A percentile compares a stretch with the other conserved stretches of the same genome.
Evolutionary conservation across 257 asterid genomes (phyloP).

Genomic region (Verbena officinalis): DNA sequence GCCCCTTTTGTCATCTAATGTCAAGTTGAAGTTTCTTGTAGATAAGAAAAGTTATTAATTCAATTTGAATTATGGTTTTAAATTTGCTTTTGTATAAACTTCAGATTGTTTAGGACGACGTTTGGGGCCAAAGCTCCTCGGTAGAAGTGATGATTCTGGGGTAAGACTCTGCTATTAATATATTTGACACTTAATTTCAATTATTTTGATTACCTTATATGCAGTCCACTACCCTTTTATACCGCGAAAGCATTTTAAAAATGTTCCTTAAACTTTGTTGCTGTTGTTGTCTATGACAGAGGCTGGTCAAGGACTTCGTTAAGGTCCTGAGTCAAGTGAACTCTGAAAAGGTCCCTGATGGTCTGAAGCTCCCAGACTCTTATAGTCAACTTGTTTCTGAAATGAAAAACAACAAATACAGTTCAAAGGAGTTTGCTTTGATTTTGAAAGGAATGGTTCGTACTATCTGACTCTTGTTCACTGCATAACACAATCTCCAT

Average conservation of each 20-base stretch:
- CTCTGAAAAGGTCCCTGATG: slow-evolving; percentile 75
- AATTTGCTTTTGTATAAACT: slow-evolving; percentile 29
- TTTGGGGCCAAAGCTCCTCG: slow-evolving; percentile 90
- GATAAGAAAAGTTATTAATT: background rate
- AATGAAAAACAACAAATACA: slow-evolving; percentile 72
- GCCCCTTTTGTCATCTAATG: slow-evolving; percentile 5
- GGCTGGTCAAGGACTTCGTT: slow-evolving; percentile 76
- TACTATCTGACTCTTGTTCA: slow-evolving; percentile 15
- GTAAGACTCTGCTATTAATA: slow-evolving; percentile 38
- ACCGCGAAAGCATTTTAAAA: slow-evolving; percentile 6
- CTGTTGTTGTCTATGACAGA: slow-evolving; percentile 51
- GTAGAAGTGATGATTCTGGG: slow-evolving; percentile 88
- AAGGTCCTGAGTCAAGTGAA: slow-evolving; percentile 85
- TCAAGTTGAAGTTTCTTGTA: slow-evolving; percentile 13
- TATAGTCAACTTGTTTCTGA: slow-evolving; percentile 86
- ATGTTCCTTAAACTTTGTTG: slow-evolving; percentile 24
- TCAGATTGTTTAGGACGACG: slow-evolving; percentile 96
- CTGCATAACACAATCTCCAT: background rate
- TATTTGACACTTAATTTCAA: background rate
- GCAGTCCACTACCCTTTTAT: slow-evolving; percentile 3
- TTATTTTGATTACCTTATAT: slow-evolving; percentile 15
- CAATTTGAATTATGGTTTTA: slow-evolving; percentile 14
- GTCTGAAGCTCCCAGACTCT: slow-evolving; percentile 82
- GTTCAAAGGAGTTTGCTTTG: slow-evolving; percentile 75
- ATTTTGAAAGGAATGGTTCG: slow-evolving; percentile 94